Evolutionary conservation across 768 basidiomycete species (phyloP).

Genomic region (Phanerodontia chrysosporium): DNA sequence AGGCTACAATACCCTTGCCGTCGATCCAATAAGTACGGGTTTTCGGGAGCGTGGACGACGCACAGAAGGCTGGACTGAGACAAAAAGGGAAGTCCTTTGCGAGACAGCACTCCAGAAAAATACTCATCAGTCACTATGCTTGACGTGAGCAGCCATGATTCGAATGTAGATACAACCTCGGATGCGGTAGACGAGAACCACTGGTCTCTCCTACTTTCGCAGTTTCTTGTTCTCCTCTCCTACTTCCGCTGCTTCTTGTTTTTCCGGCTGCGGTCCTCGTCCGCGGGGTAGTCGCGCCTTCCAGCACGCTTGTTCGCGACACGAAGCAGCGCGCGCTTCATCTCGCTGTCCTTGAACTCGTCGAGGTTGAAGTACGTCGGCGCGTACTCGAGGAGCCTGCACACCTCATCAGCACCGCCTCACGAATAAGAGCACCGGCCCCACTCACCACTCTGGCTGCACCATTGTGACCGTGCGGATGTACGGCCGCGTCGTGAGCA

Average conservation of each 20-base stretch:
- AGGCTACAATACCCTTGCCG: too few relatives aligned
- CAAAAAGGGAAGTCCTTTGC: too few relatives aligned
- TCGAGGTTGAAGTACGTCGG: slow-evolving; percentile 13
- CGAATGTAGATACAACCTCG: too few relatives aligned
- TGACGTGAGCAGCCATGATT: too few relatives aligned
- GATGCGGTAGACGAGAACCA: too few relatives aligned
- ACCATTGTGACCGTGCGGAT: slow-evolving; percentile 92
- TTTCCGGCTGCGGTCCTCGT: not conserved
- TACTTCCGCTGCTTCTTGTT: slow-evolving; percentile 3
- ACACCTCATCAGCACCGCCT: not conserved
- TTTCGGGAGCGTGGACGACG: too few relatives aligned
- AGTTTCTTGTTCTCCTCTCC: too few relatives aligned
- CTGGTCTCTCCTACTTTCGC: too few relatives aligned
- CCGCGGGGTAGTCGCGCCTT: slow-evolving; percentile 6
- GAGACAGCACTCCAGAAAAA: too few relatives aligned
- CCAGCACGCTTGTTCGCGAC: slow-evolving; percentile 18
- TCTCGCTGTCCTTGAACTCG: slow-evolving; percentile 17
- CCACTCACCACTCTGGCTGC: slow-evolving; percentile 74
- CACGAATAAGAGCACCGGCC: not conserved
- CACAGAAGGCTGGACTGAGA: too few relatives aligned
- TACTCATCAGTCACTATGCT: too few relatives aligned
- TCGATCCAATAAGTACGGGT: too few relatives aligned
- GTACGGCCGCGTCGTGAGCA: slow-evolving; percentile 82
- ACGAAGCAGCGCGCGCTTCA: slow-evolving; percentile 20
- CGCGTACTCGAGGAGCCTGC: slow-evolving; percentile 15